phyloP scores from a whole-genome alignment of 179 eudicot species.

The Silene vulgaris region DNA sequence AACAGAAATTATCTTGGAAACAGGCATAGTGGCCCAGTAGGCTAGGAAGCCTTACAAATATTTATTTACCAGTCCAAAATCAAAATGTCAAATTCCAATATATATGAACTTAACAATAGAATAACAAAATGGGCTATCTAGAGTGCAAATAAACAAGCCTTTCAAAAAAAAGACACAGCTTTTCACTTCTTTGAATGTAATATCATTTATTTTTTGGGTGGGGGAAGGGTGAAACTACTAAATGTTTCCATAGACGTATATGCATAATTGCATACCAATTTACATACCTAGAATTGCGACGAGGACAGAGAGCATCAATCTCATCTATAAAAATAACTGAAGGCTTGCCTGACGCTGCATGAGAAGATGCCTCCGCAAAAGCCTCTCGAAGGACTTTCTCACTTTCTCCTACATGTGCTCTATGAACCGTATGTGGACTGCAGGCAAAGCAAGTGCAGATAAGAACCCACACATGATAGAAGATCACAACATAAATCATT shows the following conservation, averaged over 20 bases:
- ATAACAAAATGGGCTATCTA: too few species aligned
- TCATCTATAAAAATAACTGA: constrained; percentile 87
- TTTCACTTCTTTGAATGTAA: neutral
- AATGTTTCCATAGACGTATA: neutral
- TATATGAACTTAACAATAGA: too few species aligned
- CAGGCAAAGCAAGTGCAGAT: constrained; percentile 25
- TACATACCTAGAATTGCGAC: constrained; percentile 65
- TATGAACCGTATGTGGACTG: constrained; percentile 89
- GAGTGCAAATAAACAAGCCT: too few species aligned
- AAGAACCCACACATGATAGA: neutral
- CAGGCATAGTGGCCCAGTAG: neutral
- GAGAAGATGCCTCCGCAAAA: constrained; percentile 69
- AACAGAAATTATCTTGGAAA: neutral
- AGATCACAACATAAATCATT: neutral
- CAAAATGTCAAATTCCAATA: too few species aligned
- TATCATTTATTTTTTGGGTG: neutral
- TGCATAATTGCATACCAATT: neutral
- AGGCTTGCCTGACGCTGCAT: constrained; percentile 65
- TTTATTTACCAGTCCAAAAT: too few species aligned
- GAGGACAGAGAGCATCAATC: constrained; percentile 92
- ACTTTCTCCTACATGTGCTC: constrained; percentile 86
- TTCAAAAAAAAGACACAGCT: too few species aligned
- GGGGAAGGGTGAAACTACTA: neutral
- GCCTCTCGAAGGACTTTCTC: constrained; percentile 85
- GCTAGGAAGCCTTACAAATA: neutral